Conservation (phyloP, 1,284 basidiomycete genomes). For the Ganoderma resinaceum region DNA sequence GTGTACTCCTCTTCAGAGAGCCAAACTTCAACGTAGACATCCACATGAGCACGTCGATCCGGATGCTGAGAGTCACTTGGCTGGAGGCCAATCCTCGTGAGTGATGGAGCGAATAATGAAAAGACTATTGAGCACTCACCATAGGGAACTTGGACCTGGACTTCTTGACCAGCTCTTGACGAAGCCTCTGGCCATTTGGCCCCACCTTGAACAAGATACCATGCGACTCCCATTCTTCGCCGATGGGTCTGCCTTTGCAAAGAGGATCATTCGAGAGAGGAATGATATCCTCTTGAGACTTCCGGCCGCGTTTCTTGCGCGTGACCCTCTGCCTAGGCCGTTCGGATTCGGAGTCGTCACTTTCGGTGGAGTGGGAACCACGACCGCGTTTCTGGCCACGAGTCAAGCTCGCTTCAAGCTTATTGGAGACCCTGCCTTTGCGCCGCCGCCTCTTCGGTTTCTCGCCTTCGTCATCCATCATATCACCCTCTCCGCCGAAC, state of each 20-base stretch:
- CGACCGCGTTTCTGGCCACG: conserved; percentile 73
- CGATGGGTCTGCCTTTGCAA: conserved; percentile 63
- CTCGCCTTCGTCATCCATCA: conserved; percentile 34
- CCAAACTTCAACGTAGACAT: conserved; percentile 79
- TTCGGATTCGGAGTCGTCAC: conserved; percentile 51
- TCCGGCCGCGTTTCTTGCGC: conserved; percentile 46
- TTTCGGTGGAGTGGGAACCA: conserved; percentile 57
- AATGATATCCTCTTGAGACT: conserved; percentile 42
- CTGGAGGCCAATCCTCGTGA: conserved; percentile 44
- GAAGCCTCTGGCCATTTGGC: conserved; percentile 69
- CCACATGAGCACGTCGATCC: conserved; percentile 67
- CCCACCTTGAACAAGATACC: conserved; percentile 76
- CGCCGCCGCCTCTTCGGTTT: conserved; percentile 41
- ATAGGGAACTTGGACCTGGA: conserved; percentile 72
- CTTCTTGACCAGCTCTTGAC: conserved; percentile 73
- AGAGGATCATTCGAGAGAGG: conserved; percentile 54
- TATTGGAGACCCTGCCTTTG: conserved; percentile 52
- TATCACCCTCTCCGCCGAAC: conserved; percentile 66
- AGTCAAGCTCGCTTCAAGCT: conserved; percentile 50
- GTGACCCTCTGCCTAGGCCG: conserved; percentile 38
- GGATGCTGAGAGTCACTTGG: conserved; percentile 80
- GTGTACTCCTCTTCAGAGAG: conserved; percentile 76
- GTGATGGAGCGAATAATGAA: conserved; percentile 6
- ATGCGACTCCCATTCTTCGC: conserved; percentile 77
- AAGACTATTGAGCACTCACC: conserved; percentile 51